Percentiles rank a stretch among this genome's conserved stretches.
These are phyloP conservation scores for Calonectria multiphialidica DNA, from an alignment of 2,329 filamentous ascomycete species.

Conservation along the genomic window DNA sequence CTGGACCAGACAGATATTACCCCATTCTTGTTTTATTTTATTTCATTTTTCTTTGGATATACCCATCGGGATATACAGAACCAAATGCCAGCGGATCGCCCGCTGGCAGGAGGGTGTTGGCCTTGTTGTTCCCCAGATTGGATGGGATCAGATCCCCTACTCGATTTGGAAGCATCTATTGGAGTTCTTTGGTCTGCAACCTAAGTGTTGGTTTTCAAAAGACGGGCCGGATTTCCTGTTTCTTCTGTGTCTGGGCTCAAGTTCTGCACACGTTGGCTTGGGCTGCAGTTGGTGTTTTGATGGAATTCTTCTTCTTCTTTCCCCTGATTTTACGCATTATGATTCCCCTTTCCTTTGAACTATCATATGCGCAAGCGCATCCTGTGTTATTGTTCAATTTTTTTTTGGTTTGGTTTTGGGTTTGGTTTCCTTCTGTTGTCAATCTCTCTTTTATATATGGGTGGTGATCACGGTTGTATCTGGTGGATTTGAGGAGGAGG, in stretches of 20 bases:
- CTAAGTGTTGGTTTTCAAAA: slow-evolving; percentile 1
- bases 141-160: slow-evolving; percentile 25
- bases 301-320: background rate
- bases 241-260: background rate
- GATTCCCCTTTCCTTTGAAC: slow-evolving; percentile 24
- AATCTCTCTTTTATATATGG: slow-evolving; percentile 14
- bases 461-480: slow-evolving; percentile 12
- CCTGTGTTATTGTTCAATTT: background rate
- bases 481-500: background rate
- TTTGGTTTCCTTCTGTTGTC: slow-evolving; percentile 15
- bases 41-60: slow-evolving; percentile 43
- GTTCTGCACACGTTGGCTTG: background rate
- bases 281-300: slow-evolving; percentile 16
- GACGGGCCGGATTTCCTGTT: background rate
- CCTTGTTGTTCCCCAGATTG: slow-evolving; percentile 17
- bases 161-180: slow-evolving; percentile 30
- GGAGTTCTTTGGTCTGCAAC: slow-evolving; percentile 23
- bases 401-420: slow-evolving; percentile 6
- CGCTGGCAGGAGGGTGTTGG: slow-evolving; percentile 19
- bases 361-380: slow-evolving; percentile 20
- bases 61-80: slow-evolving; percentile 47
- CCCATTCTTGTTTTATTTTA: slow-evolving; percentile 34
- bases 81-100: slow-evolving; percentile 27
- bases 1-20: slow-evolving; percentile 39
- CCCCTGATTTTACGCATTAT: slow-evolving; percentile 18